Base-by-base conservation (phyloP, 768 basidiomycete genomes). In the Zangia roseola region DNA sequence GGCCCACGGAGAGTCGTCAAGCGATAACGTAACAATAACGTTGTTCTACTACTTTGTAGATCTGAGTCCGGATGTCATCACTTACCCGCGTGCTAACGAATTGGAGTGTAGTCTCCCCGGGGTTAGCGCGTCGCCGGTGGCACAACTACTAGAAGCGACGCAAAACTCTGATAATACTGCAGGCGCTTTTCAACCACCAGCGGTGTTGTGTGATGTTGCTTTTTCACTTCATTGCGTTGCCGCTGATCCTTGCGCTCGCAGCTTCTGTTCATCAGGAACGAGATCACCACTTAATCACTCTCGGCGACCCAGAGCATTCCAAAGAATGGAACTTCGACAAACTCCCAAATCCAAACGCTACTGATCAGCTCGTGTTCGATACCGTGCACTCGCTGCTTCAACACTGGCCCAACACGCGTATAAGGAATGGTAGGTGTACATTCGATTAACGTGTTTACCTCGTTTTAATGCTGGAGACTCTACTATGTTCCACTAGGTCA, bases 281-380 rank as follows among this genome's bases (percentile, higher is more conserved):
- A 3, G 13, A 31, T 4, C 39, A 34, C 13, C 40, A 21, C 25
- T 8, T 39, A 16, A 45, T 16, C 19, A 17, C 5, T 24, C 30
- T 13, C 12, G 43, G 37, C 25, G 30, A 16, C 6, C 10, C 35
- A 12, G 21, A 26, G 21, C 39, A 17, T 12, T 17, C 10, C 3
- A 25, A 21, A 13, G 16, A 44, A 14, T 68, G 66, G 67, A 49
- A 50, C 40, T 43, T 67, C 30, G 49, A 55, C 14, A 33, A 47
- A 7, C 38, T 47, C 2, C 67, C 68, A 1, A 44, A 53, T 41
- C 50, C 56, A n/a, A 64, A 70, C 42, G 56, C 59, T 10, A 71
- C 70, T 4, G 51, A 57, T 21, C 60, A 70, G 40, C 53, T 71
- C 33, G 52, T 72, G n/a, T 74, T 74, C 37, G 64, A 45, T 19